phyloP scores from a whole-genome alignment of 306 rosid genomes.

The Vachellia pachyceras region DNA sequence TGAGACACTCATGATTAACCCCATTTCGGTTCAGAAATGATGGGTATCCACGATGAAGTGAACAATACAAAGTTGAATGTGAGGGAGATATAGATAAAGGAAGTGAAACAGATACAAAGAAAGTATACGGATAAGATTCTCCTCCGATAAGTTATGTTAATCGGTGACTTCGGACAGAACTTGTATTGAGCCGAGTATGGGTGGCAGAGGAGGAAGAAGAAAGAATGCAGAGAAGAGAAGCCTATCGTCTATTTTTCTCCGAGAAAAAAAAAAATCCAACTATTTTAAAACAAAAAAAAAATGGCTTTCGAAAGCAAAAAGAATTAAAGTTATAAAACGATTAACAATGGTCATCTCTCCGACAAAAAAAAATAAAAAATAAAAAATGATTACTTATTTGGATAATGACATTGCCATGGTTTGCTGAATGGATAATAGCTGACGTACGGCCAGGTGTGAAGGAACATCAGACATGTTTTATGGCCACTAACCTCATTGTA shows the following conservation, averaged over 20 bases:
- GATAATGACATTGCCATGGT: constrained; percentile 43
- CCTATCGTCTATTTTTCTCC: constrained; percentile 30
- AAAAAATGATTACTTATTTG: neutral
- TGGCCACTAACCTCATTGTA: too few relatives aligned
- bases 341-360: neutral
- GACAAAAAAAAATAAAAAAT: neutral
- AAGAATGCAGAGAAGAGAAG: constrained; percentile 35
- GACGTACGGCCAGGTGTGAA: constrained; percentile 47
- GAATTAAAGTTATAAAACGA: neutral
- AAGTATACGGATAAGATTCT: constrained; percentile 40
- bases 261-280: neutral
- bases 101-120: constrained; percentile 15
- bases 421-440: constrained; percentile 58
- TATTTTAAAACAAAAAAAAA: neutral
- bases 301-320: neutral
- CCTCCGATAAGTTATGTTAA: constrained; percentile 36
- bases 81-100: neutral
- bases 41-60: neutral
- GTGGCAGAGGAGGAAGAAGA: constrained; percentile 61
- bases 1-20: constrained; percentile 17
- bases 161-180: constrained; percentile 50
- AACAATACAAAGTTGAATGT: neutral
- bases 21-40: constrained; percentile 34
- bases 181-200: constrained; percentile 47
- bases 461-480: neutral